Evolutionary conservation across 306 rosid species (phyloP), one percentile per base, ranked within the genome.

Genomic region (Canavalia gladiata): DNA sequence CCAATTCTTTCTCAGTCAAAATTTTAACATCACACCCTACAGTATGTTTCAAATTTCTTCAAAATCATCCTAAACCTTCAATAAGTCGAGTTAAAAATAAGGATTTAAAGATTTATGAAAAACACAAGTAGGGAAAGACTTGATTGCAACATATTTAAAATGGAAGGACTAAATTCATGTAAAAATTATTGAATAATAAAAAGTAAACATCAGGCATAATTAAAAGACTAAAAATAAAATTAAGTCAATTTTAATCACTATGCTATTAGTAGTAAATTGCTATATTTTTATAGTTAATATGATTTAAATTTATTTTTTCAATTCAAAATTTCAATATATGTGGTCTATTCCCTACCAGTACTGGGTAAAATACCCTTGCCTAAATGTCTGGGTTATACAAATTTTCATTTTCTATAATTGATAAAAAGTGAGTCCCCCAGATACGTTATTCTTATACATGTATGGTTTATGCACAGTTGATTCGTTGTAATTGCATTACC

Each of bases 401-500:
- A 67, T 31, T 64, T 41, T 7, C 43, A 2, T 43, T 4, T 68
- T 35, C 28, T 29, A 41, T 4, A 46, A 68, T 5, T 29, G 41
- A 45, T 39, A 45, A 29, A 67, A 50, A 10, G 35, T 9, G 41
- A 42, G 35, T 25, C 18, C 50, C 4, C 3, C 39, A 68, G 3
- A 25, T 11, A 41, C 10, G 25, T 33, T 60, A 60, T 33, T 33
- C 29, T 12, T 62, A 10, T 9, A 45, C 55, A 45, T 68, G 72
- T 9, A 10, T 68, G 73, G 25, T 68, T 45, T 10, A 9, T 13
- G 41, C n/a, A 3, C 9, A 29, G 8, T 28, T 68, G 74, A 68
- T 68, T 43, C 56, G 74, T 47, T 43, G 56, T 43, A 68, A 67
- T 46, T 68, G 52, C 72, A 66, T 25, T 66, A 42, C 18, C 8